Evolutionary conservation across 768 basidiomycete species (phyloP), one percentile per base, ranked within the genome.

Genomic region (Butyriboletus loyo): DNA sequence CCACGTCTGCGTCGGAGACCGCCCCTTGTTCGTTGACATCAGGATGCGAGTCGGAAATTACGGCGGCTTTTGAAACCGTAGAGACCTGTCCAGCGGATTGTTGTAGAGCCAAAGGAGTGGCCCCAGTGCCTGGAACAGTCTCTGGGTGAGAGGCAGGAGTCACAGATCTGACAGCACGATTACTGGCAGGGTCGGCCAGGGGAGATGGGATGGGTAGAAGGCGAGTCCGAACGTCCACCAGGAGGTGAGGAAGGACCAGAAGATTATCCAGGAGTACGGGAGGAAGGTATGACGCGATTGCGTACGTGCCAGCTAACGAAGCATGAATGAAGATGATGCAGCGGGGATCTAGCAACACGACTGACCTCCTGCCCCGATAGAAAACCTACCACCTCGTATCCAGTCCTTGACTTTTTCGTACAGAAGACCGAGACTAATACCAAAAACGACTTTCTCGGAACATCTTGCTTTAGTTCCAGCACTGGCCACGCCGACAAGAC

Each of bases 341-440:
- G 43, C 43, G 31, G 40, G 28, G 36, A 17, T 27, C 24, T 35
- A 24, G 30, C 28, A 42, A 48, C 21, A 24, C 0, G 19, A 70
- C 80, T 61, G 62, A 92, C 89, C 88, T 68, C 90, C 91, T 46
- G 91, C 85, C 52, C 91, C 91, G 50, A 92, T 72, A 19, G 83
- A 79, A 61, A 89, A 81, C 34, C 87, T 70, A 49, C 88, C 81
- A 2, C 89, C 88, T 30, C 79, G 76, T 25, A 86, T 60, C 77
- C 82, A 83, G 56, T 83, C 78, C 50, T 74, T 73, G 24, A 82
- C 30, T 38, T 74, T 72, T 48, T 72, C 68, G 24, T 70, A 68
- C 17, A 54, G 40, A 35, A 71, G 49, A 1, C 83, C 81, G 7
- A 83, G 50, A 13, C 72, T 69, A 32, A 83, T 59, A 21, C 76